Percentiles rank a stretch among this genome's conserved stretches.
phyloP scores from a whole-genome alignment of 176 grass and related monocot species.

The Miscanthus lutarioriparius region DNA sequence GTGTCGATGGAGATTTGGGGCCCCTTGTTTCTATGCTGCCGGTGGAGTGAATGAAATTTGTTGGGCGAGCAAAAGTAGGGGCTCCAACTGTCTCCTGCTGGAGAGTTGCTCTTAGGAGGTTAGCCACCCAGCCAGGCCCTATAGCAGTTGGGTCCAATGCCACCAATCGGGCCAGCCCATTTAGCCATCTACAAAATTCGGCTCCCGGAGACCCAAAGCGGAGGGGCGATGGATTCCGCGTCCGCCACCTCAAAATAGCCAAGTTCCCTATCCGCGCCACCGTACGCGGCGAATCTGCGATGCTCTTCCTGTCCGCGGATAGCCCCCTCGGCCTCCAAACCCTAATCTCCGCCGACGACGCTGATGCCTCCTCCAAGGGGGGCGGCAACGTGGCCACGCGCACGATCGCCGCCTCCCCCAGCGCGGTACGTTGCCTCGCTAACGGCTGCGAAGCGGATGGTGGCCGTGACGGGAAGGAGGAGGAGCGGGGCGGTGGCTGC shows the following conservation, averaged over 20 bases:
- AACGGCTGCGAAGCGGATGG: not conserved
- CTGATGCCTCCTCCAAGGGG: not conserved
- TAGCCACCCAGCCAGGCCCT: too few relatives aligned
- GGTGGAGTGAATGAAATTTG: too few relatives aligned
- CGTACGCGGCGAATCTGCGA: conserved; percentile 4
- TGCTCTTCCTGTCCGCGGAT: conserved; percentile 47
- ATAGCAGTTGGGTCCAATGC: too few relatives aligned
- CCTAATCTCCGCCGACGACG: conserved; percentile 33
- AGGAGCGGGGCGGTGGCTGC: conserved; percentile 4
- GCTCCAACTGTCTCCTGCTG: too few relatives aligned
- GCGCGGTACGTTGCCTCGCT: conserved; percentile 2
- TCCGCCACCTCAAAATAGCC: not conserved
- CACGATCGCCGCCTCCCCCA: conserved; percentile 47
- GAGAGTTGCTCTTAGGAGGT: too few relatives aligned
- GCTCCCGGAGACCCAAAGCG: not conserved
- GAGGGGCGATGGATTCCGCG: not conserved
- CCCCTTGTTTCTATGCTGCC: too few relatives aligned
- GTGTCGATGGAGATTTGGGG: too few relatives aligned
- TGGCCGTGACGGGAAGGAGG: not conserved
- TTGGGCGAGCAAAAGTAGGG: too few relatives aligned
- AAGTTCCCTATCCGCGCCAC: not conserved
- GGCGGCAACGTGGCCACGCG: conserved; percentile 44
- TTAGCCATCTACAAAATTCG: not conserved
- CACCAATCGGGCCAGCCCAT: not conserved
- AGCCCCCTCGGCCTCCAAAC: conserved; percentile 40